phyloP scores from a whole-genome alignment of 768 basidiomycete species.

The Xanthoconium purpureum region DNA sequence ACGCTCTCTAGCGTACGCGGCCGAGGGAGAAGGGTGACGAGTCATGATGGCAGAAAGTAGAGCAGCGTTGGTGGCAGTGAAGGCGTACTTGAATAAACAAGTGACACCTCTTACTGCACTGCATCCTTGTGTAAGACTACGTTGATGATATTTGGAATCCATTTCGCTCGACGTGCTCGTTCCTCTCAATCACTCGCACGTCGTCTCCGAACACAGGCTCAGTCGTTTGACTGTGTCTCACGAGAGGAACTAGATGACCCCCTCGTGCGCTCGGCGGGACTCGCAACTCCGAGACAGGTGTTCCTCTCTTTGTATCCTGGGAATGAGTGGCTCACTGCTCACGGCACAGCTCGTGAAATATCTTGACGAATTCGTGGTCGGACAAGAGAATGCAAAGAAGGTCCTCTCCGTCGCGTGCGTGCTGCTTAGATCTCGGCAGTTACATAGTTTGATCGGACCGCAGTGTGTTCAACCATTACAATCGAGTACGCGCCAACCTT shows the following conservation, averaged over 20 bases:
- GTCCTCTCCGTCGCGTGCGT: constrained; percentile 91
- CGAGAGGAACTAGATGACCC: constrained; percentile 34
- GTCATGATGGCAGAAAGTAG: constrained; percentile 36
- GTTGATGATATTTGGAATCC: constrained; percentile 23
- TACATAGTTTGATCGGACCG: not conserved
- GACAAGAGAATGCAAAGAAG: constrained; percentile 91
- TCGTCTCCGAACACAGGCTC: constrained; percentile 55
- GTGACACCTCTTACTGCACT: not conserved
- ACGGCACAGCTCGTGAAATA: constrained; percentile 69
- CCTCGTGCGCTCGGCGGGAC: constrained; percentile 41
- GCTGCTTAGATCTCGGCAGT: not conserved
- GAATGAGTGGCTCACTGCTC: constrained; percentile 9
- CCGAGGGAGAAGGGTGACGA: constrained; percentile 48
- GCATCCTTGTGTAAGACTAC: not conserved
- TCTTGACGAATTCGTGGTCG: constrained; percentile 85
- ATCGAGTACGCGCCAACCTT: constrained; percentile 75
- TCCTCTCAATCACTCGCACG: constrained; percentile 32
- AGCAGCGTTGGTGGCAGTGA: not conserved
- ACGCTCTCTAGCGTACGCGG: constrained; percentile 22
- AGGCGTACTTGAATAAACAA: not conserved
- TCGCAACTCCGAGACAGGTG: constrained; percentile 61
- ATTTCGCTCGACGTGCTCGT: constrained; percentile 26
- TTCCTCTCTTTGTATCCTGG: not conserved
- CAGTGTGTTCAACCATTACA: constrained; percentile 95
- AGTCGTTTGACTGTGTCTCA: constrained; percentile 40